phyloP scores from a whole-genome alignment of 2,329 filamentous ascomycete species.

The Fusarium avenaceum region DNA sequence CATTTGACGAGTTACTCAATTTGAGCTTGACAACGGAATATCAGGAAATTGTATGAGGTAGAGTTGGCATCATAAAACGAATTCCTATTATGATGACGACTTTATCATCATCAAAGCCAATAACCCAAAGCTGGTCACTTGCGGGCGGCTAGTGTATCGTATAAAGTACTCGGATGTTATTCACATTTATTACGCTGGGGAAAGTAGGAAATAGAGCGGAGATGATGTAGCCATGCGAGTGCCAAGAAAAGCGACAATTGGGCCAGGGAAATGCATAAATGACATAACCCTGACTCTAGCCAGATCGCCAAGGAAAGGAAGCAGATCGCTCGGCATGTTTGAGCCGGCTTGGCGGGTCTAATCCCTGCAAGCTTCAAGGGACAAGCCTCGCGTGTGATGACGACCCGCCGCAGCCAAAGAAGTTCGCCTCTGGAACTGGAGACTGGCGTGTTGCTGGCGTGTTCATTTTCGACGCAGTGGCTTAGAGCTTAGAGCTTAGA shows the following conservation, averaged over 20 bases:
- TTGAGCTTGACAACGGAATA: no score
- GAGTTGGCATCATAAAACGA: no score
- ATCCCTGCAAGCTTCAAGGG: conserved; percentile 21
- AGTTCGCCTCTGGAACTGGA: no score
- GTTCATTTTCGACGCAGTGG: not conserved
- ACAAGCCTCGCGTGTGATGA: conserved; percentile 16
- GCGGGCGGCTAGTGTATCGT: no score
- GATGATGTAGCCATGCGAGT: not conserved
- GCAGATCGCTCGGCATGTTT: conserved; percentile 47
- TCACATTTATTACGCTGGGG: no score
- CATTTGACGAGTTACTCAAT: no score
- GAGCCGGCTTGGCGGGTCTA: conserved; percentile 44
- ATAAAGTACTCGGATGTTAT: no score
- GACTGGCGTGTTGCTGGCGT: no score
- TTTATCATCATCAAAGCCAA: not conserved
- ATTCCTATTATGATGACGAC: no score
- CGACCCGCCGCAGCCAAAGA: conserved; percentile 22
- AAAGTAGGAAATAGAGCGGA: conserved; percentile 26
- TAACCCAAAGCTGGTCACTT: no score
- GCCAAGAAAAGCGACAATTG: conserved; percentile 26
- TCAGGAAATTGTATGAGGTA: no score
- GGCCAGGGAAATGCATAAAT: conserved; percentile 20
- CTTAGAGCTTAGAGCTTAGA: not conserved
- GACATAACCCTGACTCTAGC: conserved; percentile 27
- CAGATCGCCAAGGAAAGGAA: conserved; percentile 37